Conservation (phyloP, 2,329 filamentous ascomycete genomes). For the Thyridium curvatum region DNA sequence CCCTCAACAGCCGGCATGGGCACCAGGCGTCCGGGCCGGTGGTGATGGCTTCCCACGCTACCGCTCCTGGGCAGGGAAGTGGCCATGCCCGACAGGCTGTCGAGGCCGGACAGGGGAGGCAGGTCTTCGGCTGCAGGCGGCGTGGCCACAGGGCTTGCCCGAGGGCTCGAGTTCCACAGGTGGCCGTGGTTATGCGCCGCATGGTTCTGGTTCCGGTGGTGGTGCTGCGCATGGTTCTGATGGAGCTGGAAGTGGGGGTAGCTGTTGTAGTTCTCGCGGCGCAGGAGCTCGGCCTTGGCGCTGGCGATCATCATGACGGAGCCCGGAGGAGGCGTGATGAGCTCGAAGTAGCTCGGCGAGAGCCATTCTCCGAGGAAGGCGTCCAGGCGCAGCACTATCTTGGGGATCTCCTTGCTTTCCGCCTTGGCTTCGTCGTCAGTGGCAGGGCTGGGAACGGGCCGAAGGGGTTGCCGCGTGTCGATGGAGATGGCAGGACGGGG, state of each 20-base stretch:
- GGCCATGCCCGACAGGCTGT: conserved; percentile 23
- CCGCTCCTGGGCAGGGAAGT: conserved; percentile 24
- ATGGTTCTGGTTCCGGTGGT: conserved; percentile 1
- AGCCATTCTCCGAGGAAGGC: conserved; percentile 95
- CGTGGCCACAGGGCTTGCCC: conserved; percentile 14
- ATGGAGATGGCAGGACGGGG: conserved; percentile 10
- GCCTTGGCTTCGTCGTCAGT: conserved; percentile 7
- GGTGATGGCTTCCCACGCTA: conserved; percentile 11
- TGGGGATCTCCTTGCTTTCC: conserved; percentile 31
- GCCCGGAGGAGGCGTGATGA: conserved; percentile 81
- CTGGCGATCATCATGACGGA: conserved; percentile 82
- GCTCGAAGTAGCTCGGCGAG: conserved; percentile 85
- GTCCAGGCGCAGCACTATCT: conserved; percentile 71
- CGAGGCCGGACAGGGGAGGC: conserved; percentile 9
- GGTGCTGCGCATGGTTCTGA: conserved; percentile 1
- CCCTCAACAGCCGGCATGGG: conserved; percentile 18
- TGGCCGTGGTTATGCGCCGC: conserved; percentile 15
- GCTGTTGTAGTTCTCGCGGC: conserved; percentile 61
- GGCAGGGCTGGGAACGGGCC: conserved; percentile 16
- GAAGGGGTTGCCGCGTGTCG: conserved; percentile 5
- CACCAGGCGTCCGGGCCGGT: conserved; percentile 3
- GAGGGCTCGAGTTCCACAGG: conserved; percentile 26
- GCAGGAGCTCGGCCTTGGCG: conserved; percentile 81
- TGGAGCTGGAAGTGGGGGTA: conserved; percentile 32
- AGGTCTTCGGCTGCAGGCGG: neutral